Evolutionary conservation across 108 stramenopile genomes (phyloP).

Genomic region (Bacterosira constricta): DNA sequence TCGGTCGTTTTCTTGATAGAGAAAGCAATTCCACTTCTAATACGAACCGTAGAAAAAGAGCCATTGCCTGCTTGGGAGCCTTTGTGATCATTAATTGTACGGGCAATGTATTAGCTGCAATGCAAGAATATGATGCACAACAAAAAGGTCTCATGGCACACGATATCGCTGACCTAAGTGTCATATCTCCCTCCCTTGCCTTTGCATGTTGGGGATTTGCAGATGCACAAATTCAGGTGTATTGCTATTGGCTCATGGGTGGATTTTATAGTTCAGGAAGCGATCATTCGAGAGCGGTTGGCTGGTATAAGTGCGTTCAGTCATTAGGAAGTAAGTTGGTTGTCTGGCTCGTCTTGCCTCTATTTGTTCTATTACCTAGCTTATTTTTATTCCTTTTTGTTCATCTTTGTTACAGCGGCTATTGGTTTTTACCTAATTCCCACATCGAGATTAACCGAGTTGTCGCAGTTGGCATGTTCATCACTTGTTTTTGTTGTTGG

Average conservation of each 20-base stretch:
- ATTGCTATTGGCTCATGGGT: slow-evolving; percentile 63
- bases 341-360: neutral
- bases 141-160: slow-evolving; percentile 10
- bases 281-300: slow-evolving; percentile 52
- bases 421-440: slow-evolving; percentile 50
- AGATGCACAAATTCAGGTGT: slow-evolving; percentile 59
- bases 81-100: slow-evolving; percentile 39
- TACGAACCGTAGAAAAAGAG: slow-evolving; percentile 3
- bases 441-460: slow-evolving; percentile 23
- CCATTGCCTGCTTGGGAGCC: slow-evolving; percentile 17
- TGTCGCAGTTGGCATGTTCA: slow-evolving; percentile 35
- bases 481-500: slow-evolving; percentile 36
- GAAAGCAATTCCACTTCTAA: neutral
- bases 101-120: slow-evolving; percentile 39
- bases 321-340: slow-evolving; percentile 25
- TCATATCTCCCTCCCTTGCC: slow-evolving; percentile 45
- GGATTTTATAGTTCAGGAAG: slow-evolving; percentile 31
- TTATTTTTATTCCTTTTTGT: neutral
- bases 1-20: slow-evolving; percentile 46
- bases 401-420: slow-evolving; percentile 14
- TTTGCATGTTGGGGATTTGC: slow-evolving; percentile 65
- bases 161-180: slow-evolving; percentile 21
- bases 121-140: slow-evolving; percentile 30
- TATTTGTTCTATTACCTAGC: neutral
- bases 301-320: slow-evolving; percentile 51